A percentile compares a stretch with the other conserved stretches of the same genome.
phyloP scores from a whole-genome alignment of 1,284 basidiomycete genomes.

The Irpex sp. region DNA sequence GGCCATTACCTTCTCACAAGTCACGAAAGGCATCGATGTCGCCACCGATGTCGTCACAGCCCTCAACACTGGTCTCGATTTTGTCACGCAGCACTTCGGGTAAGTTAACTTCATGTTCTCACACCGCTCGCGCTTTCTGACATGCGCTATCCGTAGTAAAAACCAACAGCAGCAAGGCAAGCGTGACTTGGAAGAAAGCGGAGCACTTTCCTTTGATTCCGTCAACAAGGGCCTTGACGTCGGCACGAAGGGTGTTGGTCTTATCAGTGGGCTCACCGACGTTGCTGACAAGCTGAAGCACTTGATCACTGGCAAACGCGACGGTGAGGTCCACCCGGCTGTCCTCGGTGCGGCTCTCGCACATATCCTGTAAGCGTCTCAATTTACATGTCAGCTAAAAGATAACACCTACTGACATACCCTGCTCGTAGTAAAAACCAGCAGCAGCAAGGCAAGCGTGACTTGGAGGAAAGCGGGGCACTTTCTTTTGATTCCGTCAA shows the following conservation, averaged over 20 bases:
- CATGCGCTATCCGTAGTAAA: neutral
- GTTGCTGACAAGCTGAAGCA: neutral
- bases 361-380: neutral
- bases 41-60: neutral
- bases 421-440: neutral
- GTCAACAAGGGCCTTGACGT: neutral
- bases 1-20: neutral
- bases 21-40: neutral
- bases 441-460: neutral
- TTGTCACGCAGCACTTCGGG: neutral
- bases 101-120: neutral
- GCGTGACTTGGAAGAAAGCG: neutral
- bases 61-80: neutral
- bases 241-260: neutral
- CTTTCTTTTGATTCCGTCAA: neutral
- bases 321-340: neutral
- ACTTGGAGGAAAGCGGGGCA: neutral
- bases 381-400: neutral
- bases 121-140: neutral
- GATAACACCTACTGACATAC: neutral
- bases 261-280: neutral
- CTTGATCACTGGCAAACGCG: neutral
- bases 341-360: neutral
- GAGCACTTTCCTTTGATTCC: neutral
- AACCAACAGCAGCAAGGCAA: neutral